Percentiles rank a stretch among this genome's conserved stretches.
phyloP scores from a whole-genome alignment of 805 yeast species.

The Myxozyma neglecta region DNA sequence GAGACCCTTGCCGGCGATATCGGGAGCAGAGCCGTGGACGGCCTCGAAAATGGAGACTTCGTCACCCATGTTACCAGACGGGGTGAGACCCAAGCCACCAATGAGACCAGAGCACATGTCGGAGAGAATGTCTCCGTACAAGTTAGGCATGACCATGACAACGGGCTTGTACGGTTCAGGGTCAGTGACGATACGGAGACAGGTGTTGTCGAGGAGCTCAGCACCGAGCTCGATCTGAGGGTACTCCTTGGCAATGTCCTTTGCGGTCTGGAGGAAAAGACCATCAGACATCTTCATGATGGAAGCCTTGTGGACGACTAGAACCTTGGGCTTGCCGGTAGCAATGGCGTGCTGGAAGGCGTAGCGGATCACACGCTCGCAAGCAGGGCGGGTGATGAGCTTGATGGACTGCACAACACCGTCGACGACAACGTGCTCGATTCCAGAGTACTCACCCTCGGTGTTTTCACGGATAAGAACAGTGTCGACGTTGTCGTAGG shows the following conservation, averaged over 20 bases:
- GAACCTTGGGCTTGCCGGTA: conserved; percentile 80
- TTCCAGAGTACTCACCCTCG: conserved; percentile 98
- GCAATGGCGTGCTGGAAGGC: conserved; percentile 95
- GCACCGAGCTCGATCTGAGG: conserved; percentile 82
- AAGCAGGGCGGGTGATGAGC: conserved; percentile 93
- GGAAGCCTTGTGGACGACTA: conserved; percentile 97
- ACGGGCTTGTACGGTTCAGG: conserved; percentile 80
- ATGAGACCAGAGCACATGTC: conserved; percentile 96
- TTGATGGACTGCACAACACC: conserved; percentile 98
- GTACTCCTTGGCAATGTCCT: conserved; percentile 84
- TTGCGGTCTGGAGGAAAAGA: conserved; percentile 88
- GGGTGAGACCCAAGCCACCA: conserved; percentile 98
- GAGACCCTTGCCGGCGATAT: conserved; percentile 96
- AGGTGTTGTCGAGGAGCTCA: conserved; percentile 94
- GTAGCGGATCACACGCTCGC: conserved; percentile 93
- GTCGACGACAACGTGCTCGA: conserved; percentile 96
- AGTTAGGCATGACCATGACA: conserved; percentile 98
- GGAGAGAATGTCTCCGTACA: conserved; percentile 98
- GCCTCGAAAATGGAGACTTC: conserved; percentile 98
- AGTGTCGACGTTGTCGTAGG: conserved; percentile 84
- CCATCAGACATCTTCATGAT: conserved; percentile 99
- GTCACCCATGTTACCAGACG: conserved; percentile 99
- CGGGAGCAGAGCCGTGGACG: conserved; percentile 99
- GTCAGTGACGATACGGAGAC: conserved; percentile 83
- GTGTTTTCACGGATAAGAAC: conserved; percentile 98